Evolutionary conservation across 495 filamentous ascomycete species (phyloP).

Genomic region (Penicillium paxilli): DNA sequence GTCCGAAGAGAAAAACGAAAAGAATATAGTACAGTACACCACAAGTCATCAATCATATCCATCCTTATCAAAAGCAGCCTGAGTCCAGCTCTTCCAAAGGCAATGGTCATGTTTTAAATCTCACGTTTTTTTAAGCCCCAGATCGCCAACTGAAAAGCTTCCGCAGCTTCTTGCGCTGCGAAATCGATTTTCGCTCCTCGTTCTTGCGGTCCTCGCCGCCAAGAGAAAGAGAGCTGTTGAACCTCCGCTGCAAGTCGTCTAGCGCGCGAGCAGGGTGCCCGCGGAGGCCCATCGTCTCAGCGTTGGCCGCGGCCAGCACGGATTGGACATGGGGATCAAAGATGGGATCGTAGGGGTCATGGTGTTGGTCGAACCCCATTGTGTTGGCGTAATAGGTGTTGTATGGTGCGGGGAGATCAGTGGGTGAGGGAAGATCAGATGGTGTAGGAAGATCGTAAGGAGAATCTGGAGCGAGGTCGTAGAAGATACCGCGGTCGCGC

Average conservation of each 20-base stretch:
- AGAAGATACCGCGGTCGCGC: slow-evolving; percentile 26
- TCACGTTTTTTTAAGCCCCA: slow-evolving; percentile 17
- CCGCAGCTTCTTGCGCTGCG: slow-evolving; percentile 18
- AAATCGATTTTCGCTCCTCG: slow-evolving; percentile 15
- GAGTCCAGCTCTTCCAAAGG: background rate
- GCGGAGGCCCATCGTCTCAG: slow-evolving; percentile 28
- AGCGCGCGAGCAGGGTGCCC: slow-evolving; percentile 18
- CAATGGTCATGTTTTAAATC: no score
- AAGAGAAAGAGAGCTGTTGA: slow-evolving; percentile 12
- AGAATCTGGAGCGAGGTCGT: slow-evolving; percentile 7
- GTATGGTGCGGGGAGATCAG: slow-evolving; percentile 5
- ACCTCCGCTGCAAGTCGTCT: slow-evolving; percentile 28
- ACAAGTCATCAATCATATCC: slow-evolving; percentile 12
- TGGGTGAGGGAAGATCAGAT: background rate
- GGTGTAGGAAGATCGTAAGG: slow-evolving; percentile 3
- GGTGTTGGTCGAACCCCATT: slow-evolving; percentile 11
- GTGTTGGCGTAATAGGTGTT: slow-evolving; percentile 22
- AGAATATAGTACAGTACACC: slow-evolving; percentile 11
- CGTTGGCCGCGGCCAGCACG: slow-evolving; percentile 30
- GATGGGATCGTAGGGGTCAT: slow-evolving; percentile 22
- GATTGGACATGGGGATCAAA: slow-evolving; percentile 30
- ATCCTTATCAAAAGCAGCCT: background rate
- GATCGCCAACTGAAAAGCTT: slow-evolving; percentile 31
- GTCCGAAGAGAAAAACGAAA: slow-evolving; percentile 11
- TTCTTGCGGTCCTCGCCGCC: background rate